Evolutionary conservation across 108 stramenopile genomes (phyloP), one percentile per base, ranked within the genome.

Genomic region (Discostella stelligeroides): DNA sequence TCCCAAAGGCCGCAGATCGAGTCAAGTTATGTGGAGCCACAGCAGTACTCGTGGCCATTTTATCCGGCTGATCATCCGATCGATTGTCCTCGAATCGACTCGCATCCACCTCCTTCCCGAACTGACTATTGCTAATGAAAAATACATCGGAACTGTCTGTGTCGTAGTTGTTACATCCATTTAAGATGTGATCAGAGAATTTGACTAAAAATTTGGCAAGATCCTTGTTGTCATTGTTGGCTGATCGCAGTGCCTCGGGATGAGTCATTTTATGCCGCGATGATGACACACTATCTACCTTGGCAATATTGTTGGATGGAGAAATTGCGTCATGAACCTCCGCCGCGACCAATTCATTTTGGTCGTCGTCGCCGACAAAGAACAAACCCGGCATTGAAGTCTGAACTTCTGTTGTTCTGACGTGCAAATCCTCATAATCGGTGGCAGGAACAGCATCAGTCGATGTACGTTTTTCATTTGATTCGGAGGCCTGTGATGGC

Each of bases 141-240:
- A 58, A 58, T 7, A 58, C 37, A 18, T 58, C 57, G 17, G 57
- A 58, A 21, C 37, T 58, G 5, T 56, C 30, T 30, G 1, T 30
- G 29, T 56, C 30, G 55, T 56, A 34, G 34, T 56, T 14, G 15
- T 56, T 15, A 14, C 55, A 56, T 34, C 55, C 55, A 56, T 28
- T 27, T 56, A 56, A 37, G 8, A 56, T 56, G 55, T 56, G 25
- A 5, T 56, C 30, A 3, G 55, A 56, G 29, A 56, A 25, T 56
- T 56, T 8, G 34, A 30, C 55, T 15, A 56, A 56, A 21, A 56
- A 56, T 4, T 56, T 56, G 55, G 55, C 28, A 6, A 56, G 55
- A 37, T 56, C 55, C 8, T 56, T 56, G 11, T 27, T n/a, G n/a
- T n/a, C 10, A 40, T 40, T 56, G 6, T 56, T 56, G 55, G n/a